Evolutionary conservation across 1,139 yeast genomes (phyloP).

Genomic region (Candida tropicalis): DNA sequence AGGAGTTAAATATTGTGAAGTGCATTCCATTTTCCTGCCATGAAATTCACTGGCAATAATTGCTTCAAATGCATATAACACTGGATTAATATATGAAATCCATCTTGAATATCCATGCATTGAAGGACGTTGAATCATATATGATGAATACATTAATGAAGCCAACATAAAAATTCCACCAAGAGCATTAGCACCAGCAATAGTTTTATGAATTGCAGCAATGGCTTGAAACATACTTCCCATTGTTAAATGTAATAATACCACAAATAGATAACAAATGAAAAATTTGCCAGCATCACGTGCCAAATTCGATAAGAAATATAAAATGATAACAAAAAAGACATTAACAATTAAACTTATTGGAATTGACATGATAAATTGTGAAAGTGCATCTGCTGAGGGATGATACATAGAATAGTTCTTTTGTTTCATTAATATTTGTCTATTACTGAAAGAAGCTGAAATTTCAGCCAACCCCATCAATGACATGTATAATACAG

Average conservation of each 20-base stretch:
- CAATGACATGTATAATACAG: conserved; percentile 54
- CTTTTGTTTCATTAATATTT: conserved; percentile 57
- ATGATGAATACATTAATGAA: conserved; percentile 54
- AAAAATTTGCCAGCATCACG: conserved; percentile 59
- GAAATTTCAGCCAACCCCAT: conserved; percentile 59
- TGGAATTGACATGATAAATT: conserved; percentile 49
- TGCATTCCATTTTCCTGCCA: conserved; percentile 56
- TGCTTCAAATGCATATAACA: conserved; percentile 59
- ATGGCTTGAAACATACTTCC: conserved; percentile 50
- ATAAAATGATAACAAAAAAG: conserved; percentile 47
- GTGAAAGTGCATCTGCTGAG: conserved; percentile 58
- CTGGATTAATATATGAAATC: conserved; percentile 60
- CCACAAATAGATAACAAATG: conserved; percentile 48
- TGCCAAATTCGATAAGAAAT: conserved; percentile 54
- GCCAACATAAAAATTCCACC: conserved; percentile 53
- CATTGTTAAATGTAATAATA: conserved; percentile 32
- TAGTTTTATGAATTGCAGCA: conserved; percentile 48
- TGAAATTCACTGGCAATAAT: conserved; percentile 59
- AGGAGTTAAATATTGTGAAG: conserved; percentile 45
- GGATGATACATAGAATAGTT: conserved; percentile 60
- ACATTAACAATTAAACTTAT: conserved; percentile 47
- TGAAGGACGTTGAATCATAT: conserved; percentile 56
- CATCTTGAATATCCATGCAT: conserved; percentile 72
- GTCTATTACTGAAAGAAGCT: conserved; percentile 50
- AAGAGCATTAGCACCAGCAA: conserved; percentile 54